Evolutionary conservation across 345 rosid genomes (phyloP), one percentile per base, ranked within the genome.

Genomic region (Turnera subulata): DNA sequence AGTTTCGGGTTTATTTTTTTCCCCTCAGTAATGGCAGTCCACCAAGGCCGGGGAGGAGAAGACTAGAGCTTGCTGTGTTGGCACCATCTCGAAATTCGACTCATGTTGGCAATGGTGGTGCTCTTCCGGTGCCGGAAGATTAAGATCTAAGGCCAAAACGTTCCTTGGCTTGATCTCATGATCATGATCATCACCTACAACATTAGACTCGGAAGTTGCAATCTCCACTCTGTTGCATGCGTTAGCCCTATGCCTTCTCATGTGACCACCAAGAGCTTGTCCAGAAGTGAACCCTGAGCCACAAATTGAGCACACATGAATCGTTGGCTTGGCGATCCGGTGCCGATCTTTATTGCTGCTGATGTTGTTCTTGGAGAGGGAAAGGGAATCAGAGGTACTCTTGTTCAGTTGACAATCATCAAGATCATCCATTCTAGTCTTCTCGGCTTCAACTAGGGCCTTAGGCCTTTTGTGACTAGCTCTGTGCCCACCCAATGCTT

Each of bases 261-360:
- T 94, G 78, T 94, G 99, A 11, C 99, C 97, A 1, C 99, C 99
- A 3, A 94, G 81, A 1, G 99, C 99, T 76, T 94, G 99, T 2
- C 99, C 99, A 0, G 97, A 90, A 11, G 72, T 67, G 67, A 94
- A 94, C 69, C 87, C 95, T 3, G 95, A 80, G 16, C 99, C 97
- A 13, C 99, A 90, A 43, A 90, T 80, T n/a, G 81, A 85, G 68
- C 99, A 94, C 82, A 82, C 99, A 50, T 94, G 99, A 69, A 84
- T 78, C 73, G 58, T 73, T 15, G 60, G 68, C 59, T 66, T 72
- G 63, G 62, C 29, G 7, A 42, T 11, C n/a, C n/a, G 45, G 52
- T n/a, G n/a, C n/a, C n/a, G 14, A 33, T 7, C 47, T 21, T 47
- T 21, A 18, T n/a, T n/a, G n/a, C n/a, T n/a, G n/a, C n/a, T n/a